Conservation (phyloP, 2,329 filamentous ascomycete species). For the Colletotrichum lindemuthianum region DNA sequence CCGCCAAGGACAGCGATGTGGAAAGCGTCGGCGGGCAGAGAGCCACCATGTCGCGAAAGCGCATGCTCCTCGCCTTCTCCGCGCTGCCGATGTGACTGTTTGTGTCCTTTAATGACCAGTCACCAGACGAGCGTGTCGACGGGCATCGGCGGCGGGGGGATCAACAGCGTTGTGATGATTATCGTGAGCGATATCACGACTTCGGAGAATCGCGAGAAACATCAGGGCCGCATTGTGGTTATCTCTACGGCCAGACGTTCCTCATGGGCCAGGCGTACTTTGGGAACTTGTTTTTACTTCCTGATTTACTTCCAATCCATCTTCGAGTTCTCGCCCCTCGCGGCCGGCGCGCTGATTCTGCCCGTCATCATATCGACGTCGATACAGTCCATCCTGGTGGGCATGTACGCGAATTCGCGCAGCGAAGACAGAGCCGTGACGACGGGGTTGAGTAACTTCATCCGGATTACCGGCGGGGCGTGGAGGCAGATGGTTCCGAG, state of each 20-base stretch:
- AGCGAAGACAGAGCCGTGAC: conserved; percentile 50
- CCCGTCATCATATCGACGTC: conserved; percentile 44
- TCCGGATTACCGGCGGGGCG: conserved; percentile 48
- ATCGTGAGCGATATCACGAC: conserved; percentile 51
- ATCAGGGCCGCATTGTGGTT: conserved; percentile 41
- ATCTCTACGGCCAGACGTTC: conserved; percentile 39
- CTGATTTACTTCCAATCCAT: conserved; percentile 47
- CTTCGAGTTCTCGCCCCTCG: conserved; percentile 40
- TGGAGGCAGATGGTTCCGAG: not conserved
- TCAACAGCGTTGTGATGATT: conserved; percentile 49
- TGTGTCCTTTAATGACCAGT: conserved; percentile 50
- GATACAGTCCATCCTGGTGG: conserved; percentile 45
- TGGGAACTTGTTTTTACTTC: conserved; percentile 44
- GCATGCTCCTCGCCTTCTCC: conserved; percentile 43
- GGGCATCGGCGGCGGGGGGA: conserved; percentile 48
- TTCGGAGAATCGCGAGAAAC: conserved; percentile 47
- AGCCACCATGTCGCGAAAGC: conserved; percentile 46
- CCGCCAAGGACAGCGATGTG: conserved; percentile 32
- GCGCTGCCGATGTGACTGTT: conserved; percentile 45
- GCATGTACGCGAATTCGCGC: conserved; percentile 48
- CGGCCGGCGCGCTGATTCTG: conserved; percentile 44
- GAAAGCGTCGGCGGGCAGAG: conserved; percentile 44
- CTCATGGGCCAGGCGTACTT: conserved; percentile 44
- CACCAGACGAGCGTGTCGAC: conserved; percentile 50
- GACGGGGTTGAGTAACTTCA: conserved; percentile 51